Evolutionary conservation across 257 asterid species (phyloP).

Genomic region (Solanum paucissectum): DNA sequence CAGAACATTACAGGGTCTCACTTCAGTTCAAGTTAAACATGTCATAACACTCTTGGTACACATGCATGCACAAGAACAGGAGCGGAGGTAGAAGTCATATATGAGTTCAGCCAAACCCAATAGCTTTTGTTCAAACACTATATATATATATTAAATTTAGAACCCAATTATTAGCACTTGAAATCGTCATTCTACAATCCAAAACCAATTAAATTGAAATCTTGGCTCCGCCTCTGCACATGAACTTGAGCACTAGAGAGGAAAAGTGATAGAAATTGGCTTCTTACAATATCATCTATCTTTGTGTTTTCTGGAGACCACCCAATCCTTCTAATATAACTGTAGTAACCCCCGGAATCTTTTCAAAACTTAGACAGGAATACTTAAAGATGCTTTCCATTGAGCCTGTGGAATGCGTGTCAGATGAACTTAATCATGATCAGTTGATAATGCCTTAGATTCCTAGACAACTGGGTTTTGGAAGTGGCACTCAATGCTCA

Average conservation of each 20-base stretch:
- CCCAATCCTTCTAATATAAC: not conserved
- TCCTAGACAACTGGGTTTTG: not conserved
- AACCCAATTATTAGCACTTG: not conserved
- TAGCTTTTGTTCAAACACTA: not conserved
- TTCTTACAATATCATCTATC: not conserved
- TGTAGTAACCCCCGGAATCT: not conserved
- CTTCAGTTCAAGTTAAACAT: not conserved
- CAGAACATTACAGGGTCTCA: not conserved
- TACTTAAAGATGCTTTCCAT: not conserved
- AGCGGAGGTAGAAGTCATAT: not conserved
- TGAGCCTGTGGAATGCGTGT: not conserved
- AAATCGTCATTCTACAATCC: not conserved
- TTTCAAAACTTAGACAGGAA: no score
- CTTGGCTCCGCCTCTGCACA: not conserved
- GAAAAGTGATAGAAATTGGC: not conserved
- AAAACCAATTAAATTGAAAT: not conserved
- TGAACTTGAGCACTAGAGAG: not conserved
- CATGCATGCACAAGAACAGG: not conserved
- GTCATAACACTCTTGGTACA: not conserved
- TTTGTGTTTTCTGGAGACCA: not conserved
- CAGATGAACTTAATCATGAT: not conserved
- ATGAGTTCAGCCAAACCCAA: not conserved
- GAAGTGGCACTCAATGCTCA: not conserved
- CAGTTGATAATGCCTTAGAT: not conserved
- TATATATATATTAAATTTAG: not conserved